Evolutionary conservation across 2,329 filamentous ascomycete genomes (phyloP).

Genomic region (Orbilia brochopaga): DNA sequence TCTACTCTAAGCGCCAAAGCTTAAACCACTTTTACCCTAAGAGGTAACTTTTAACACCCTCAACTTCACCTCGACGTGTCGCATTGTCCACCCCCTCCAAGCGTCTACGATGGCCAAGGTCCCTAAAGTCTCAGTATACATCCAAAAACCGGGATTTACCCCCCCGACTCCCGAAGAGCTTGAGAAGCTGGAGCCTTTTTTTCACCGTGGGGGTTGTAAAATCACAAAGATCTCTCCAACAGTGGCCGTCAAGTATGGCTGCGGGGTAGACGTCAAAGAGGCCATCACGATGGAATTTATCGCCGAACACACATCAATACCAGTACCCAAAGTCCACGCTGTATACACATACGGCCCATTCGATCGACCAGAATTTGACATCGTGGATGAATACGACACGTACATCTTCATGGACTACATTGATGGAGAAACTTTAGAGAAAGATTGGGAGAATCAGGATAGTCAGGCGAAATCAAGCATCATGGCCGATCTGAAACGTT

Average conservation of each 20-base stretch:
- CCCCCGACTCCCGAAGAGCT: conserved; percentile 2
- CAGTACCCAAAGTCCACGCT: conserved; percentile 27
- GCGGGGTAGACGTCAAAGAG: conserved; percentile 20
- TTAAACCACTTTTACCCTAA: no score
- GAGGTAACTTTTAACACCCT: no score
- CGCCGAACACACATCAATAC: conserved; percentile 29
- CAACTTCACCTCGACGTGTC: no score
- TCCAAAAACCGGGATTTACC: background rate
- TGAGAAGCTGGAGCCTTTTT: conserved; percentile 6
- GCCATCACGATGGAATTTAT: conserved; percentile 34
- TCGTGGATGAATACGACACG: conserved; percentile 30
- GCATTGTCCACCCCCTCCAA: no score
- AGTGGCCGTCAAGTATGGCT: conserved; percentile 33
- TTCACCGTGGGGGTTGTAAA: conserved; percentile 15
- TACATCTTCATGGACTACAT: conserved; percentile 34
- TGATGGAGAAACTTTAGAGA: conserved; percentile 35
- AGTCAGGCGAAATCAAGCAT: conserved; percentile 24
- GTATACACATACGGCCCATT: conserved; percentile 42
- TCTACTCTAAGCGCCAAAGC: no score
- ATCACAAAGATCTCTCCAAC: conserved; percentile 32
- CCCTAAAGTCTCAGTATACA: no score
- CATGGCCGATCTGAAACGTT: conserved; percentile 26
- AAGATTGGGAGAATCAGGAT: conserved; percentile 23
- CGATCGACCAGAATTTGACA: conserved; percentile 24
- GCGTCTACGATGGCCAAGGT: no score